Evolutionary conservation across 2,329 filamentous ascomycete genomes (phyloP).

Genomic region (Xylariaceae sp.): DNA sequence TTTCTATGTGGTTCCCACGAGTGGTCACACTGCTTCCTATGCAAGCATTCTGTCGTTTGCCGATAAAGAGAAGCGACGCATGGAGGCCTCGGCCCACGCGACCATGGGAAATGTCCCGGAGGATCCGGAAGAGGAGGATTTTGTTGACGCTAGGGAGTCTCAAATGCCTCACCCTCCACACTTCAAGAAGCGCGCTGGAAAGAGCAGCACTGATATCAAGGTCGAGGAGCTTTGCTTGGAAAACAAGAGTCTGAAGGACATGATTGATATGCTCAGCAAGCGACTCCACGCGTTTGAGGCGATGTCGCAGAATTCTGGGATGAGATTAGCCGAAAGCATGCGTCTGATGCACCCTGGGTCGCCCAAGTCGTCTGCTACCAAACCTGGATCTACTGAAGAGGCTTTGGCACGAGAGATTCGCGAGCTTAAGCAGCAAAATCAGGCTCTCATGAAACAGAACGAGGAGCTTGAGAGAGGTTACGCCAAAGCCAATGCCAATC

Average conservation of each 20-base stretch:
- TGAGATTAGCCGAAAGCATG: slow-evolving; percentile 80
- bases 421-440: slow-evolving; percentile 65
- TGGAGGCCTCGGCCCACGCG: slow-evolving; percentile 46
- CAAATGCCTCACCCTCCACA: slow-evolving; percentile 41
- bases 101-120: slow-evolving; percentile 36
- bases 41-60: slow-evolving; percentile 76
- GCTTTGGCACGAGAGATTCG: slow-evolving; percentile 46
- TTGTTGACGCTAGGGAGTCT: slow-evolving; percentile 79
- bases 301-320: slow-evolving; percentile 79
- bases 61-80: slow-evolving; percentile 59
- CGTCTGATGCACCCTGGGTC: slow-evolving; percentile 56
- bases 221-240: slow-evolving; percentile 85
- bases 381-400: slow-evolving; percentile 39
- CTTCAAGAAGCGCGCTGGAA: slow-evolving; percentile 38
- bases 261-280: slow-evolving; percentile 79
- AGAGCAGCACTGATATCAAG: slow-evolving; percentile 49
- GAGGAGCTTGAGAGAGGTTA: slow-evolving; percentile 61
- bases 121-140: slow-evolving; percentile 74
- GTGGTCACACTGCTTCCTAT: slow-evolving; percentile 87
- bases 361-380: slow-evolving; percentile 36
- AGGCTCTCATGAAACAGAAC: slow-evolving; percentile 52
- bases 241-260: slow-evolving; percentile 77
- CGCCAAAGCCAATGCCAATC: slow-evolving; percentile 49
- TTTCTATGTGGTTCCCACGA: slow-evolving; percentile 92
- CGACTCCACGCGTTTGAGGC: slow-evolving; percentile 91